These are phyloP conservation scores for Boletus pseudo-olivaceus DNA, from an alignment of 768 basidiomycete genomes.

Conservation along the genomic window DNA sequence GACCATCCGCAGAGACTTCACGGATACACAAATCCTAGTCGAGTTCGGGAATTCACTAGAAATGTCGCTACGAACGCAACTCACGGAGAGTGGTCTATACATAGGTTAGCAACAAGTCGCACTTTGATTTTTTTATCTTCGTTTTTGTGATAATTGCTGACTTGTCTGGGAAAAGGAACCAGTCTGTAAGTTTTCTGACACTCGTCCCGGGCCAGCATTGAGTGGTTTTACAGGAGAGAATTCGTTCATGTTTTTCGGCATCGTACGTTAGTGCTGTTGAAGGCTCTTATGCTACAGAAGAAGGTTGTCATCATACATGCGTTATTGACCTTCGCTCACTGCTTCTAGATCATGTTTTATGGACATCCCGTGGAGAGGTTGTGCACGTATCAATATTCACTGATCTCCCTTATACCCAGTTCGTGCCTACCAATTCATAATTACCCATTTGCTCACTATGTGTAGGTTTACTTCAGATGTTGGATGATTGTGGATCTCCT, in stretches of 20 bases:
- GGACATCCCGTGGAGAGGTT: constrained; percentile 94
- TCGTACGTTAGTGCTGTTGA: constrained; percentile 88
- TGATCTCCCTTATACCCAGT: constrained; percentile 93
- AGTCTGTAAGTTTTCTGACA: constrained; percentile 49
- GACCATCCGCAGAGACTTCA: constrained; percentile 63
- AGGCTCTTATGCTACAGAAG: constrained; percentile 91
- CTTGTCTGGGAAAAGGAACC: constrained; percentile 48
- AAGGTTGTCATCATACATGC: constrained; percentile 48
- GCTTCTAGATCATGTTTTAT: constrained; percentile 84
- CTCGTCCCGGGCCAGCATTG: not conserved
- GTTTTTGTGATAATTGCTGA: constrained; percentile 4
- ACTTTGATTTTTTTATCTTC: not conserved
- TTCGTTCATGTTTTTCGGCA: constrained; percentile 93
- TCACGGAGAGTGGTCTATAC: constrained; percentile 91
- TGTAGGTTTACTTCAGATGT: constrained; percentile 76
- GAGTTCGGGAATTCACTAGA: constrained; percentile 83
- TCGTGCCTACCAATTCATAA: not conserved
- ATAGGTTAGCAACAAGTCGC: constrained; percentile 65
- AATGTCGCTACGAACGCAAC: constrained; percentile 65
- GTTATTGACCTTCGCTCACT: constrained; percentile 8
- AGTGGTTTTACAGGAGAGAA: constrained; percentile 59
- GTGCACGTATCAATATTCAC: constrained; percentile 96
- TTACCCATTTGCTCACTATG: constrained; percentile 3
- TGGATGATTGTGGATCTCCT: constrained; percentile 92
- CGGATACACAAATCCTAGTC: constrained; percentile 81